Evolutionary conservation across 2,329 filamentous ascomycete genomes (phyloP).

Genomic region (Curvularia verruculosa): DNA sequence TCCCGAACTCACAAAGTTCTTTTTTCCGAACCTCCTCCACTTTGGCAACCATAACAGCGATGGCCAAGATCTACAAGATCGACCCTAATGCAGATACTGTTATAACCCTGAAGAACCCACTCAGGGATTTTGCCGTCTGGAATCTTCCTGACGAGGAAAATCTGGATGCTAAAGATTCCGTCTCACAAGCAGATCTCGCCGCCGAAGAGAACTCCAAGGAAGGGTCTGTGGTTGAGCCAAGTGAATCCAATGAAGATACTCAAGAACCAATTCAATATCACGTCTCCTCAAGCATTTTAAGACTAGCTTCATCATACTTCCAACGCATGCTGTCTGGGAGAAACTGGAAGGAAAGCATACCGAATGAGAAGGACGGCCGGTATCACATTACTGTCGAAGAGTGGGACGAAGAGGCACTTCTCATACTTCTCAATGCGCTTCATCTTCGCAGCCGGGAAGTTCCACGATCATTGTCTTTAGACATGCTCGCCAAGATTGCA

Average conservation of each 20-base stretch:
- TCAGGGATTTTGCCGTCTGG: conserved; percentile 6
- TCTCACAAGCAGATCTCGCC: background rate
- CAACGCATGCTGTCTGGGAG: background rate
- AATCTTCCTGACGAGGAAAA: background rate
- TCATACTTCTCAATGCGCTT: conserved; percentile 54
- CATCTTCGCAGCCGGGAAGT: conserved; percentile 52
- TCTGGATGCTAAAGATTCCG: background rate
- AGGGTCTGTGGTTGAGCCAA: background rate
- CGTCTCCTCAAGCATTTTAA: background rate
- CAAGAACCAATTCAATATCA: background rate
- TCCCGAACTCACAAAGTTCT: too few species aligned
- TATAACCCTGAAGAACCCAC: conserved; percentile 10
- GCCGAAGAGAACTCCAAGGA: background rate
- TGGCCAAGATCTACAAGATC: conserved; percentile 3
- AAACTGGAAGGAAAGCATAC: background rate
- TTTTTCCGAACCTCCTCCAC: too few species aligned
- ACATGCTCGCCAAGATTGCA: background rate
- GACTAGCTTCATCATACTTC: background rate
- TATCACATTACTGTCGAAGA: conserved; percentile 7
- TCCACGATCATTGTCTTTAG: conserved; percentile 25
- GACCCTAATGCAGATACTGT: conserved; percentile 10
- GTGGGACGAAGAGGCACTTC: conserved; percentile 49
- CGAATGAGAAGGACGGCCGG: background rate
- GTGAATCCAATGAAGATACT: background rate
- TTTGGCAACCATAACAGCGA: background rate